A percentile compares a stretch with the other conserved stretches of the same genome.
These are phyloP conservation scores for Mortierella sp. DNA, from an alignment of 371 early-diverging fungal species.

Conservation along the genomic window DNA sequence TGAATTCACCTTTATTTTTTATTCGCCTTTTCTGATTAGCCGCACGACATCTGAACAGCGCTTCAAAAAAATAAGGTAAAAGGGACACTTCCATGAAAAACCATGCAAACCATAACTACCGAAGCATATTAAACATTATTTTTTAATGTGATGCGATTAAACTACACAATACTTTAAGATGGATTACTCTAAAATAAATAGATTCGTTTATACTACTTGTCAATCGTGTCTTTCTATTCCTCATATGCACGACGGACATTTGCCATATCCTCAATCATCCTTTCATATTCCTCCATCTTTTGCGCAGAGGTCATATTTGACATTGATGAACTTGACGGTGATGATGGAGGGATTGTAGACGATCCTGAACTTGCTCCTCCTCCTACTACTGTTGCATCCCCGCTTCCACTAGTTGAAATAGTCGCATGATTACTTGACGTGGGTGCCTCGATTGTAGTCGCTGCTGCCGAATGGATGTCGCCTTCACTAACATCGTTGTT, in stretches of 20 bases:
- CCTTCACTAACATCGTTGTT: neutral
- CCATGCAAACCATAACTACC: too few species aligned
- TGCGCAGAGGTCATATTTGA: slow-evolving; percentile 30
- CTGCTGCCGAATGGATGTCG: neutral
- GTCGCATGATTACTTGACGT: neutral
- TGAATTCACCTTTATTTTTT: too few species aligned
- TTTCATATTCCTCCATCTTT: slow-evolving; percentile 47
- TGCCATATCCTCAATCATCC: slow-evolving; percentile 48
- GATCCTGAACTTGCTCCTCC: neutral
- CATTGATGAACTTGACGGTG: neutral
- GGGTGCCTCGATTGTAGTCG: neutral
- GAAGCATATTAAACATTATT: too few species aligned
- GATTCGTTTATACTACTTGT: too few species aligned
- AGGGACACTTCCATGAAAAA: too few species aligned
- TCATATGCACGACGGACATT: slow-evolving; percentile 33
- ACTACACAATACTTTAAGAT: too few species aligned
- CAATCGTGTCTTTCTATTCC: slow-evolving; percentile 11
- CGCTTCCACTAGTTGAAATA: neutral
- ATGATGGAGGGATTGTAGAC: neutral
- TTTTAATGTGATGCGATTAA: too few species aligned
- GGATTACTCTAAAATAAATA: too few species aligned
- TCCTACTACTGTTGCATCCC: neutral
- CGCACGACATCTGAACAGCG: too few species aligned
- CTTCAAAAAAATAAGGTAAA: too few species aligned
- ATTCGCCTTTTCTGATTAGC: too few species aligned